phyloP scores from a whole-genome alignment of 345 rosid genomes.

The Boechera retrofracta region DNA sequence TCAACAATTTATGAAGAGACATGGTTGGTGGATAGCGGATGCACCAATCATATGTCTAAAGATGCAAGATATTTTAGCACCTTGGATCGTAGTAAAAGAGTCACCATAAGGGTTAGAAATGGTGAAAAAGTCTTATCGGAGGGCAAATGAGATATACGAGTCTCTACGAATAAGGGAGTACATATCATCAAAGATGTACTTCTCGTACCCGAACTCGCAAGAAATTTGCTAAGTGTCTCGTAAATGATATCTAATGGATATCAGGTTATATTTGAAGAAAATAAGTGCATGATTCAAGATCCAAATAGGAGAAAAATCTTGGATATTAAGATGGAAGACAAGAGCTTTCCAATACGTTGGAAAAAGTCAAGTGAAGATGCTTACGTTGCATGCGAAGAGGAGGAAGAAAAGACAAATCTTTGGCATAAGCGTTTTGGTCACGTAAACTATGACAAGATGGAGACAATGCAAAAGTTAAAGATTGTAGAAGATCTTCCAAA shows the following conservation, averaged over 20 bases:
- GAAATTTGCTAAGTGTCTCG: neutral
- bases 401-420: neutral
- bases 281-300: neutral
- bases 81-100: neutral
- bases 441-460: neutral
- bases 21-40: neutral
- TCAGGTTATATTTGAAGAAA: neutral
- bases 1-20: neutral
- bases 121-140: neutral
- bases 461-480: neutral
- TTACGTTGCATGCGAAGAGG: neutral
- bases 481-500: slow-evolving; percentile 4
- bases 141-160: neutral
- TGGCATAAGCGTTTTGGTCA: neutral
- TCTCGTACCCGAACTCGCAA: neutral
- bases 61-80: neutral
- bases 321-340: neutral
- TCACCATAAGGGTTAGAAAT: neutral
- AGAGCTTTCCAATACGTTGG: neutral
- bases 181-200: slow-evolving; percentile 12
- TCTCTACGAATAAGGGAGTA: neutral
- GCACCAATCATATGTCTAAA: neutral
- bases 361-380: neutral
- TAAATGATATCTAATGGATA: slow-evolving; percentile 26
- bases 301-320: neutral